A percentile compares a stretch with the other conserved stretches of the same genome.
Evolutionary conservation across 176 grass and related monocot species (phyloP).

Genomic region (Oryza australiensis): DNA sequence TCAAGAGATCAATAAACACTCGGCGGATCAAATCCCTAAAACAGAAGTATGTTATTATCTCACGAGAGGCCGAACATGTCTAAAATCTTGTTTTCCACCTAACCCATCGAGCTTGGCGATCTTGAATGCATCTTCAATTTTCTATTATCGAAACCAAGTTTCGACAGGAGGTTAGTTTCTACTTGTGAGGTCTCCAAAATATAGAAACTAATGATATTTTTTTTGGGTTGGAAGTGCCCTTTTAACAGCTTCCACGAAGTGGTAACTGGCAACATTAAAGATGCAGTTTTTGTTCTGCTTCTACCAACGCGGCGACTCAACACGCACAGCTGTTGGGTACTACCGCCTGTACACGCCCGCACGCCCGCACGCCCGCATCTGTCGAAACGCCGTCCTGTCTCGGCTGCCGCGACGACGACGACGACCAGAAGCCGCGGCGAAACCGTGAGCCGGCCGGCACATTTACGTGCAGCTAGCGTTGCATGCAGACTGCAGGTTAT

Average conservation of each 20-base stretch:
- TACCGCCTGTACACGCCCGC: background rate
- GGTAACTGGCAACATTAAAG: background rate
- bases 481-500: background rate
- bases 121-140: too few relatives aligned
- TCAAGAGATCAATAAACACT: too few relatives aligned
- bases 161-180: too few relatives aligned
- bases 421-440: conserved; percentile 3
- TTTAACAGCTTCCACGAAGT: conserved; percentile 23
- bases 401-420: background rate
- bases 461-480: background rate
- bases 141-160: too few relatives aligned
- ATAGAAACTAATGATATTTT: too few relatives aligned
- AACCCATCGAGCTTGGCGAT: too few relatives aligned
- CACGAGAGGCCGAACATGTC: too few relatives aligned
- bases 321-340: background rate
- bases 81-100: too few relatives aligned
- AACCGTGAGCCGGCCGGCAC: background rate
- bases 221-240: too few relatives aligned
- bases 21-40: too few relatives aligned
- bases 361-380: background rate
- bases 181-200: too few relatives aligned
- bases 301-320: conserved; percentile 16
- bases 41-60: too few relatives aligned
- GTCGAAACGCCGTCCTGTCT: background rate
- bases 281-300: background rate